Conservation (phyloP, 768 basidiomycete species). For the Russula earlei region DNA sequence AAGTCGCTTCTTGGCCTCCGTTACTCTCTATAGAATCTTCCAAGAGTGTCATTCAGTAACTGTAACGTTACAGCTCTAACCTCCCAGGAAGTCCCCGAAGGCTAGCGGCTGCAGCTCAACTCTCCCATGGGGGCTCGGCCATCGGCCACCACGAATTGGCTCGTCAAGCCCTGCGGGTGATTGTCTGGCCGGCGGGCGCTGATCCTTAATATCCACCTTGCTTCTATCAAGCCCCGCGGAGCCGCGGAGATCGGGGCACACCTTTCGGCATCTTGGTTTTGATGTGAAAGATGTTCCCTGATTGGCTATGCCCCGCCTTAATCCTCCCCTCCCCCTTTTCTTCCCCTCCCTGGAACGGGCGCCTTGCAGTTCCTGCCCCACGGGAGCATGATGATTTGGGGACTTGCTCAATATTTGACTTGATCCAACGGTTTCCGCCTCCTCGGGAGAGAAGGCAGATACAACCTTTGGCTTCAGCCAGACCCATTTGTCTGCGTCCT, state of each 20-base stretch:
- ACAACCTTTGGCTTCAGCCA: background rate
- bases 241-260: constrained; percentile 1
- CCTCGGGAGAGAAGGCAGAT: background rate
- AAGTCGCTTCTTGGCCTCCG: background rate
- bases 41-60: background rate
- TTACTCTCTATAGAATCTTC: background rate
- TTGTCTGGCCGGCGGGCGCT: background rate
- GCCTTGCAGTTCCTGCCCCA: background rate
- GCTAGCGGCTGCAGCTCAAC: constrained; percentile 1
- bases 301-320: background rate
- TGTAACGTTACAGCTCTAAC: background rate
- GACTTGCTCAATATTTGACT: background rate
- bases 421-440: background rate
- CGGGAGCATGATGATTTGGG: background rate
- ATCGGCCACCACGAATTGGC: background rate
- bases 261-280: background rate
- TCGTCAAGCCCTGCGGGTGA: background rate
- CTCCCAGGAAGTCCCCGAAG: background rate
- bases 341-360: background rate
- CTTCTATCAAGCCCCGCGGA: constrained; percentile 1
- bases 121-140: background rate
- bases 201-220: background rate
- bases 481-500: background rate
- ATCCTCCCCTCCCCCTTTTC: background rate
- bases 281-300: too few relatives aligned